phyloP scores from a whole-genome alignment of 768 basidiomycete species.

The Pleurotus pulmonarius region DNA sequence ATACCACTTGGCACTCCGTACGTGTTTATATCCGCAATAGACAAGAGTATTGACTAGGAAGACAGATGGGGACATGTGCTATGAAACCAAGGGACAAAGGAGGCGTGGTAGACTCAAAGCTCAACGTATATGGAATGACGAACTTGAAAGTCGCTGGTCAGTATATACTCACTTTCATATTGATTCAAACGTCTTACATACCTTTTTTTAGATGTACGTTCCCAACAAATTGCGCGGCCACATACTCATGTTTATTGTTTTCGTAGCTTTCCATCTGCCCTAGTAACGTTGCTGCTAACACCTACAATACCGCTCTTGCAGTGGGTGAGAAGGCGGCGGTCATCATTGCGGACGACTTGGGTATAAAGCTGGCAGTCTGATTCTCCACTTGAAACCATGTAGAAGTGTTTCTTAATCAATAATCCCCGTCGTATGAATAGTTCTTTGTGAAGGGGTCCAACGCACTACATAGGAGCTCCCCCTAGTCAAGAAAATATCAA shows the following conservation, averaged over 20 bases:
- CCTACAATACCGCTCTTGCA: conserved; percentile 36
- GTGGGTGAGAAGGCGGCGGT: conserved; percentile 63
- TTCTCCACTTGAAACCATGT: too few species aligned
- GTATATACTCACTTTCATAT: conserved; percentile 2
- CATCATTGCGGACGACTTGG: conserved; percentile 55
- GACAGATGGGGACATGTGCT: conserved; percentile 59
- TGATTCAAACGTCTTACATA: neutral
- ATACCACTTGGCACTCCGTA: conserved; percentile 45
- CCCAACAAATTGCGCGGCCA: neutral
- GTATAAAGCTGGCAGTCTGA: conserved; percentile 15
- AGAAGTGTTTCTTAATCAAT: too few species aligned
- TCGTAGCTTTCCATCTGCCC: conserved; percentile 33
- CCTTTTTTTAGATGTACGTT: neutral
- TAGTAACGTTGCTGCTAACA: conserved; percentile 37
- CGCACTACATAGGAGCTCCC: too few species aligned
- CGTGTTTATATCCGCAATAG: neutral
- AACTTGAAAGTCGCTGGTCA: conserved; percentile 57
- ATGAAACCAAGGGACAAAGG: conserved; percentile 59
- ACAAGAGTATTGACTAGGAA: neutral
- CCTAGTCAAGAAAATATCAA: too few species aligned
- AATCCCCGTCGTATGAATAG: too few species aligned
- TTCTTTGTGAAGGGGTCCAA: too few species aligned
- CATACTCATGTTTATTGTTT: neutral
- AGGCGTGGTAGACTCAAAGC: conserved; percentile 59
- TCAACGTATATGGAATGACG: conserved; percentile 60